phyloP scores from a whole-genome alignment of 228 moss, liverwort and hornwort species.

The Sphagnum fallax region DNA sequence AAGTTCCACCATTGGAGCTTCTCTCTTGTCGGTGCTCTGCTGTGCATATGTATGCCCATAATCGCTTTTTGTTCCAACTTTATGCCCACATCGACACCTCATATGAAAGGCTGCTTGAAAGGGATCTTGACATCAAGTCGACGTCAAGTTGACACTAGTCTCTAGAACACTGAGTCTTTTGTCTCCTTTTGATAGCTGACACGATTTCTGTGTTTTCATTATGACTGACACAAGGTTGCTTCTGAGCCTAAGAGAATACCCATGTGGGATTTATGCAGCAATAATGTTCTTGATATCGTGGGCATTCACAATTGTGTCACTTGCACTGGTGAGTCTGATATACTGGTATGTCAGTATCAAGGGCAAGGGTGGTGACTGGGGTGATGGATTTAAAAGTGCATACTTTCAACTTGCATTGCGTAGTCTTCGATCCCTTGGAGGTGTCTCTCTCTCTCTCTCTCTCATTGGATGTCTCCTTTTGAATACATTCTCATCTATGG shows the following conservation, averaged over 20 bases:
- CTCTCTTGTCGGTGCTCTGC: constrained; percentile 82
- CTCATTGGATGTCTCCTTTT: no score
- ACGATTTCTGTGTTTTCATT: no score
- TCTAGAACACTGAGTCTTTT: no score
- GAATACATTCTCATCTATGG: no score
- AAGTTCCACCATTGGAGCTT: constrained; percentile 98
- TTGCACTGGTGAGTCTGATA: constrained; percentile 81
- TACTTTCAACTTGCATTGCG: constrained; percentile 97
- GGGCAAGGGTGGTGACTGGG: constrained; percentile 99
- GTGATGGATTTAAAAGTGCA: constrained; percentile 98
- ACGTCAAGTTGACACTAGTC: no score
- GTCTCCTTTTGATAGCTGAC: no score
- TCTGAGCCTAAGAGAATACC: not conserved
- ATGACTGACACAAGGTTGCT: no score
- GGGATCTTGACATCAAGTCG: no score
- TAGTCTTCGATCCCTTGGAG: constrained; percentile 98
- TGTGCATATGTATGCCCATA: constrained; percentile 70
- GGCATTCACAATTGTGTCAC: constrained; percentile 81
- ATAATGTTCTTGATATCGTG: constrained; percentile 99
- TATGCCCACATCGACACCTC: no score
- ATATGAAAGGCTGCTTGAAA: no score
- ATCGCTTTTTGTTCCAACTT: not conserved
- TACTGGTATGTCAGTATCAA: constrained; percentile 99
- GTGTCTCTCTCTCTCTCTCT: constrained; percentile 15
- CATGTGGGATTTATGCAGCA: constrained; percentile 38